Evolutionary conservation across 345 rosid genomes (phyloP).

Genomic region (Corchorus capsularis): DNA sequence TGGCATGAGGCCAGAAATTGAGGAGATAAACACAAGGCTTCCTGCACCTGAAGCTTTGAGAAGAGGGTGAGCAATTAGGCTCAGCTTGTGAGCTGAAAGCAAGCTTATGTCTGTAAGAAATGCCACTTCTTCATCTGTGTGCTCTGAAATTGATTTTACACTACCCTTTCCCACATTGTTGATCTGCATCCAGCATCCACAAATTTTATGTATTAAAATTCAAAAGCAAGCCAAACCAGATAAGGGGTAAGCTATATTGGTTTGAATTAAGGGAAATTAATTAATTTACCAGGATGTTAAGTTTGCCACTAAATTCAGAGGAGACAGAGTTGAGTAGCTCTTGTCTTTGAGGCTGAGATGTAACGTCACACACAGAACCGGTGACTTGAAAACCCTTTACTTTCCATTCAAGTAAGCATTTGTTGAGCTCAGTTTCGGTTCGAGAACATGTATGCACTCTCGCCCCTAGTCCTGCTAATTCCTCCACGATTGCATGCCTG

Average conservation of each 20-base stretch:
- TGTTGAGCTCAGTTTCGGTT: neutral
- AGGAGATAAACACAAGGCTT: conserved; percentile 54
- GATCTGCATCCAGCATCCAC: too few species aligned
- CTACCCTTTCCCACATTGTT: too few species aligned
- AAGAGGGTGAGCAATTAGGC: too few species aligned
- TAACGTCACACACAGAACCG: conserved; percentile 54
- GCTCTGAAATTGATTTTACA: neutral
- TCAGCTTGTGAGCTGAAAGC: too few species aligned
- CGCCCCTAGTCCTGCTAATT: neutral
- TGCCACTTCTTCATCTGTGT: too few species aligned
- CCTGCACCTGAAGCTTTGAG: conserved; percentile 20
- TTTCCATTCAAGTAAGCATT: neutral
- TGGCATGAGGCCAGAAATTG: conserved; percentile 27
- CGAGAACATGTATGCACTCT: conserved; percentile 2
- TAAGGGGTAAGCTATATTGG: too few species aligned
- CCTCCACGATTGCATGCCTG: conserved; percentile 27
- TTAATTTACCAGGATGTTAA: conserved; percentile 40
- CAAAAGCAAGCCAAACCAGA: too few species aligned
- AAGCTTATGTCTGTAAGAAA: too few species aligned
- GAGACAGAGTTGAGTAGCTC: conserved; percentile 45
- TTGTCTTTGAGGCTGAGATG: conserved; percentile 38
- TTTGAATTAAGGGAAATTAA: too few species aligned
- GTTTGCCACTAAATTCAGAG: conserved; percentile 27
- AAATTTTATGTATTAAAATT: too few species aligned
- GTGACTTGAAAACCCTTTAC: neutral